Evolutionary conservation across 1,139 yeast species (phyloP).

Genomic region (Taphrina sp.): DNA sequence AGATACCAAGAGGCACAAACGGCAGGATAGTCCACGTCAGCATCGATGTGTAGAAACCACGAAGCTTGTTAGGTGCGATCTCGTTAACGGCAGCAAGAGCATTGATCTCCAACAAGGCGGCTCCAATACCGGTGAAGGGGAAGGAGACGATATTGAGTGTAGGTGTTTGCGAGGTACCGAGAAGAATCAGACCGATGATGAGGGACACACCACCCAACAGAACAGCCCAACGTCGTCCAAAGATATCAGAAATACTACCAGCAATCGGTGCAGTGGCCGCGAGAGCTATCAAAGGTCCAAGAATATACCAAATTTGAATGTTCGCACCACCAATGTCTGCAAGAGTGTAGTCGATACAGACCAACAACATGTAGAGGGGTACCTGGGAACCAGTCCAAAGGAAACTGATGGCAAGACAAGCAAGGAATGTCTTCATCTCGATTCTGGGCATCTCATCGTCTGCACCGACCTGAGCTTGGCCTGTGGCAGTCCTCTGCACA

Average conservation of each 20-base stretch:
- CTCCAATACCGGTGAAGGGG: conserved; percentile 30
- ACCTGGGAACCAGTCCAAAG: conserved; percentile 30
- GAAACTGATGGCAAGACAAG: conserved; percentile 31
- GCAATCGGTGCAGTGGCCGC: conserved; percentile 29
- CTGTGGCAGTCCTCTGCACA: conserved; percentile 22
- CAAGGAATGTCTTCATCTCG: conserved; percentile 26
- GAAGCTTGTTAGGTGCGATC: conserved; percentile 29
- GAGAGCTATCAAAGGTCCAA: conserved; percentile 25
- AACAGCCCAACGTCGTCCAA: conserved; percentile 31
- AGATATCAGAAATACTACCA: conserved; percentile 26
- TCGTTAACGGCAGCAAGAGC: conserved; percentile 31
- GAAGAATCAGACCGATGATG: conserved; percentile 26
- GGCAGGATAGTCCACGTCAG: conserved; percentile 30
- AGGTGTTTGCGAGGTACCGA: conserved; percentile 20
- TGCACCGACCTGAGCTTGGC: conserved; percentile 27
- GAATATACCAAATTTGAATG: conserved; percentile 30
- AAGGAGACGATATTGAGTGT: conserved; percentile 15
- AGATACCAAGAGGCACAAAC: conserved; percentile 29
- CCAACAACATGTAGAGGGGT: conserved; percentile 25
- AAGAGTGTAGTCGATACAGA: conserved; percentile 22
- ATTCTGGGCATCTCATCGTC: conserved; percentile 23
- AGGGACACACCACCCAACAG: conserved; percentile 26
- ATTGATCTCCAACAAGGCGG: conserved; percentile 31
- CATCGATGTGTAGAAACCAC: conserved; percentile 31
- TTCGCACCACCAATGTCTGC: conserved; percentile 31